These are phyloP conservation scores for Aspergillus floridensis DNA, from an alignment of 2,329 filamentous ascomycete species.

Conservation along the genomic window DNA sequence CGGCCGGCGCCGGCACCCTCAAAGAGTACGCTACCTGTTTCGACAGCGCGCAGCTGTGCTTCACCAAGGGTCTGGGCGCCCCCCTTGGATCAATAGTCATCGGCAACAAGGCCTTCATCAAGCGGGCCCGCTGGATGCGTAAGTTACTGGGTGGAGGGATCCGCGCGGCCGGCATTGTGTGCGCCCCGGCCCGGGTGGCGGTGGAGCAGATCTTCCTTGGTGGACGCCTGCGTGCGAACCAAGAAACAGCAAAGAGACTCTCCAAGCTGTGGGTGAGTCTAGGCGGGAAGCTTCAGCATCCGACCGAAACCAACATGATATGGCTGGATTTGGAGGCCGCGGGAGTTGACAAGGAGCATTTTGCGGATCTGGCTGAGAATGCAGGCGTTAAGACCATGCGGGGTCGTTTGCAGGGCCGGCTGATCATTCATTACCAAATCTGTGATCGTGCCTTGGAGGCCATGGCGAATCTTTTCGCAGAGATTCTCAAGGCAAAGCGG, in stretches of 20 bases:
- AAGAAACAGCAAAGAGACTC: conserved; percentile 58
- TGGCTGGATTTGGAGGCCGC: neutral
- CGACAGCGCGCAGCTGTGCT: conserved; percentile 69
- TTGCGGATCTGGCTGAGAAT: no score
- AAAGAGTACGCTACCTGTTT: conserved; percentile 63
- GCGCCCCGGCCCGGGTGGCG: conserved; percentile 66
- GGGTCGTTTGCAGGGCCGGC: neutral
- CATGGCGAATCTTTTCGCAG: neutral
- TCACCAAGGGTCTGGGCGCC: conserved; percentile 73
- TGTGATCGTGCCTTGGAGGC: neutral
- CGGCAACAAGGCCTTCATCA: conserved; percentile 52
- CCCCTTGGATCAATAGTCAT: conserved; percentile 70
- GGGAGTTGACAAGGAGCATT: no score
- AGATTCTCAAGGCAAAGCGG: neutral
- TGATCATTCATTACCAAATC: neutral
- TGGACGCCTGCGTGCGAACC: conserved; percentile 56
- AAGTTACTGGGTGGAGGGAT: conserved; percentile 75
- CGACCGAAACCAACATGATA: conserved; percentile 6
- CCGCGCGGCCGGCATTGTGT: conserved; percentile 68
- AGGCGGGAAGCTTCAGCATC: conserved; percentile 58
- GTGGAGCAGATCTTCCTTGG: conserved; percentile 70
- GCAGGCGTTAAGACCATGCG: neutral
- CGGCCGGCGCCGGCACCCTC: conserved; percentile 60
- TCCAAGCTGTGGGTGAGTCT: conserved; percentile 59
- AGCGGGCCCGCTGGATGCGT: conserved; percentile 64